Evolutionary conservation across 2,329 filamentous ascomycete genomes (phyloP).

Genomic region (Hawksworthiomyces lignivorus): DNA sequence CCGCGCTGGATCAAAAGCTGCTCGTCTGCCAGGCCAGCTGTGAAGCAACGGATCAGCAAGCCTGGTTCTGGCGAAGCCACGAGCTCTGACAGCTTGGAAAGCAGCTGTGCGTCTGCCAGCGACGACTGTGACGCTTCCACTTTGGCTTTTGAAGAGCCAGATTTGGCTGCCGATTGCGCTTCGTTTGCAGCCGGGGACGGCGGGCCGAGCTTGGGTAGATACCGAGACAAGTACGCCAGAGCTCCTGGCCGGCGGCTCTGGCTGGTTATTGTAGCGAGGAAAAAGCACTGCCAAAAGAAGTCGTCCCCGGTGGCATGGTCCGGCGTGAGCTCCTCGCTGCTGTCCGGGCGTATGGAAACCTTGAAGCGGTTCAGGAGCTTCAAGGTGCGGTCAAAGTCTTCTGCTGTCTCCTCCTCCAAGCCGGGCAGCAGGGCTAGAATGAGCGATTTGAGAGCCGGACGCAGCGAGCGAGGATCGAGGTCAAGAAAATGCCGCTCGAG

Average conservation of each 20-base stretch:
- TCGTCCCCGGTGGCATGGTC: slow-evolving; percentile 60
- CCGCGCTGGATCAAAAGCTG: slow-evolving; percentile 89
- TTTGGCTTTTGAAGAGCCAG: too few species aligned
- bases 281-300: slow-evolving; percentile 98
- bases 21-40: slow-evolving; percentile 77
- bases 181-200: slow-evolving; percentile 23
- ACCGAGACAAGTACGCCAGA: slow-evolving; percentile 74
- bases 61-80: slow-evolving; percentile 86
- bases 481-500: slow-evolving; percentile 73
- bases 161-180: slow-evolving; percentile 25
- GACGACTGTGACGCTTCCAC: too few species aligned
- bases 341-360: slow-evolving; percentile 50
- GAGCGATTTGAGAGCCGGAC: slow-evolving; percentile 84
- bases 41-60: slow-evolving; percentile 82
- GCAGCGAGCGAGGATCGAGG: slow-evolving; percentile 61
- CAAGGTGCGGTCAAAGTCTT: slow-evolving; percentile 88
- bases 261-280: slow-evolving; percentile 86
- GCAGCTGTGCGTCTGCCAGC: slow-evolving; percentile 32
- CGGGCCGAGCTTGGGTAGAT: slow-evolving; percentile 63
- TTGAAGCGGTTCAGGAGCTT: slow-evolving; percentile 73
- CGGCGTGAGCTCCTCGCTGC: slow-evolving; percentile 41
- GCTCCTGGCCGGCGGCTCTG: slow-evolving; percentile 77
- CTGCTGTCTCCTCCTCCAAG: slow-evolving; percentile 90
- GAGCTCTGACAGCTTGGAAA: slow-evolving; percentile 52
- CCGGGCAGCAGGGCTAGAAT: slow-evolving; percentile 85